Evolutionary conservation across 768 basidiomycete genomes (phyloP), one percentile per base, ranked within the genome.

Genomic region (Podaxis carcinomalis): DNA sequence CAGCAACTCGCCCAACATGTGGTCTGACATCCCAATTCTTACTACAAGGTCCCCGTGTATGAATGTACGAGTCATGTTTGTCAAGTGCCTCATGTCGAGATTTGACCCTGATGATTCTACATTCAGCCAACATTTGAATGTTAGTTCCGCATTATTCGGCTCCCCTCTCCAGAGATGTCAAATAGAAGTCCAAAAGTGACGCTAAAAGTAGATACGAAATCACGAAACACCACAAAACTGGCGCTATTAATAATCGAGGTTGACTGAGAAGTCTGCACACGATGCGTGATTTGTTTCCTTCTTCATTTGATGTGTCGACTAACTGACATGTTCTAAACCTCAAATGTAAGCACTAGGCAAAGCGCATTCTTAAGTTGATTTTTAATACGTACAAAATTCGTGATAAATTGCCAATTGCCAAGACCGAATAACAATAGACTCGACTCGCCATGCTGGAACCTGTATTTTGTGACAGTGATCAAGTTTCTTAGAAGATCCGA

Each of bases 401-500:
- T 52, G 52, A 54, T 54, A 54, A 54, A 54, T 54, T 49, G 47
- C 2, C 21, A 49, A 11, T 49, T 49, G 47, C 47, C 47, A 13
- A 49, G 21, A 10, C 5, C 21, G 47, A 13, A 4, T 23, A 21
- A 49, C 47, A 49, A 49, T 23, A 49, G 21, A 49, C 11, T 44
- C 16, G n/a, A 16, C 42, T 44, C 42, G 42, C 42, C 42, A 16
- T 16, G n/a, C 19, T 19, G 42, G 42, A 44, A 19, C 14, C 16
- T 44, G n/a, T 9, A 5, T 44, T 14, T 51, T 9, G 28, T 52
- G 51, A 52, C 51, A 52, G 14, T n/a, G 32, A 52, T 52, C 28
- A 44, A 44, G 42, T 44, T n/a, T 21, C 21, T 40, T 54, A 25
- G 52, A 54, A 54, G 52, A 54, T 54, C 52, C 52, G 52, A 54